Percentiles rank a stretch among this genome's conserved stretches.
These are phyloP conservation scores for Aciculoconidium aculeatum DNA, from an alignment of 805 yeast species.

Conservation along the genomic window DNA sequence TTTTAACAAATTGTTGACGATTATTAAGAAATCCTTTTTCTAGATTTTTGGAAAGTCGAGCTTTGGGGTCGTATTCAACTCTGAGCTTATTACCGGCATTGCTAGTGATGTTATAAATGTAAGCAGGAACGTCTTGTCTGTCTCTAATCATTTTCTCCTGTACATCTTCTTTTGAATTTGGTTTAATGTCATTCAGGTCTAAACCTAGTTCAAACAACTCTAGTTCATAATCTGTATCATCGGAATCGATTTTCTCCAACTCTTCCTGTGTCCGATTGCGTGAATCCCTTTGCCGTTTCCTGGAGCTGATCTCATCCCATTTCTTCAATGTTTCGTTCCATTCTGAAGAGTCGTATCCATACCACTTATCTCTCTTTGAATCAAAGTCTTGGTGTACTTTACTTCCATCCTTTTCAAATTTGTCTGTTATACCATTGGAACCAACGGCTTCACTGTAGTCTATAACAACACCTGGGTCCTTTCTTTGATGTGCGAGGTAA, in stretches of 20 bases:
- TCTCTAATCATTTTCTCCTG: slow-evolving; percentile 49
- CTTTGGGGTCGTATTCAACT: slow-evolving; percentile 49
- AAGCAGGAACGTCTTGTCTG: slow-evolving; percentile 68
- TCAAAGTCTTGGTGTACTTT: slow-evolving; percentile 48
- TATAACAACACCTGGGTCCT: slow-evolving; percentile 30
- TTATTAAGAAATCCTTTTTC: slow-evolving; percentile 29
- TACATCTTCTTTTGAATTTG: slow-evolving; percentile 24
- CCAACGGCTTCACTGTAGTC: slow-evolving; percentile 47
- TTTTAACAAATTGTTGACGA: slow-evolving; percentile 46
- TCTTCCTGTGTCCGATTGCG: no score
- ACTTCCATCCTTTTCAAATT: slow-evolving; percentile 15
- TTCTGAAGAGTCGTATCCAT: slow-evolving; percentile 63
- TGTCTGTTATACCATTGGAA: slow-evolving; percentile 56
- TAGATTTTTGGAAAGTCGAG: slow-evolving; percentile 32
- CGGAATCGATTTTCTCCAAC: slow-evolving; percentile 19
- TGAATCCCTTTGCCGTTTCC: slow-evolving; percentile 5
- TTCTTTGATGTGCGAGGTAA: slow-evolving; percentile 54
- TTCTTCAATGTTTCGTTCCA: slow-evolving; percentile 46
- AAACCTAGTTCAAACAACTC: slow-evolving; percentile 34
- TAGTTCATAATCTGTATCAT: slow-evolving; percentile 36
- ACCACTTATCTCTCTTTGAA: slow-evolving; percentile 75
- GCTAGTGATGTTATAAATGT: slow-evolving; percentile 44
- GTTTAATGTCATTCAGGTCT: slow-evolving; percentile 17
- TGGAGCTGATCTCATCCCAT: slow-evolving; percentile 37
- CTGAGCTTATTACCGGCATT: slow-evolving; percentile 16